Evolutionary conservation across 495 filamentous ascomycete species (phyloP).

Genomic region (Daldinia decipiens): DNA sequence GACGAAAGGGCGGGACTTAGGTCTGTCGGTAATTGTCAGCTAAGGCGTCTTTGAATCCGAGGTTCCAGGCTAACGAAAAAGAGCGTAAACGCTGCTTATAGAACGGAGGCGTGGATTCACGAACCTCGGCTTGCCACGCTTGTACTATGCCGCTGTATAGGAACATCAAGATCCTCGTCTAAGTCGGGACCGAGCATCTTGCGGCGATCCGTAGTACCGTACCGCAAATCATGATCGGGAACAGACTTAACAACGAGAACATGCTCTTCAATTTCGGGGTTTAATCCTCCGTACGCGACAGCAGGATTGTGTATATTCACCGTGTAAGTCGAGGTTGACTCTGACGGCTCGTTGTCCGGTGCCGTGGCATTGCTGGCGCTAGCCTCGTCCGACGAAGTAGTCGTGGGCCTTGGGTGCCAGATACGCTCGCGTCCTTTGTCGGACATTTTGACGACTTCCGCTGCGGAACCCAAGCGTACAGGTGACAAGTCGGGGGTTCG

Average conservation of each 20-base stretch:
- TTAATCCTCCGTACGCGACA: constrained; percentile 43
- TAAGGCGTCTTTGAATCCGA: constrained; percentile 10
- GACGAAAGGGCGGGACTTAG: constrained; percentile 16
- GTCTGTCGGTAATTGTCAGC: constrained; percentile 36
- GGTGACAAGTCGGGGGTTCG: constrained; percentile 24
- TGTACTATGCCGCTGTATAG: constrained; percentile 21
- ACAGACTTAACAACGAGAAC: constrained; percentile 35
- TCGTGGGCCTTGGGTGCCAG: constrained; percentile 10
- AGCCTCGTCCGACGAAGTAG: constrained; percentile 18
- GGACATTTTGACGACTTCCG: constrained; percentile 28
- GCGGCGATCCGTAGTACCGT: constrained; percentile 23
- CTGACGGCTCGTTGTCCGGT: constrained; percentile 14
- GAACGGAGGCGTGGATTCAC: constrained; percentile 27
- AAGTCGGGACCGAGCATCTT: constrained; percentile 30
- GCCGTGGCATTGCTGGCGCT: constrained; percentile 12
- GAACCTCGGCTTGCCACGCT: constrained; percentile 35
- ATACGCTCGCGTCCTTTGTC: constrained; percentile 16
- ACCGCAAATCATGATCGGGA: constrained; percentile 35
- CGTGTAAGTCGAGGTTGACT: constrained; percentile 25
- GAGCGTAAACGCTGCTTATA: constrained; percentile 2
- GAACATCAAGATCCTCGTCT: constrained; percentile 21
- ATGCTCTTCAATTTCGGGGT: constrained; percentile 47
- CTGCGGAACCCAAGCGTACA: constrained; percentile 35
- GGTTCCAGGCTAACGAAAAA: constrained; percentile 15
- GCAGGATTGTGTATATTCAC: constrained; percentile 42